These are phyloP conservation scores for Verticillium albo-atrum DNA, from an alignment of 2,329 filamentous ascomycete species.

Conservation along the genomic window DNA sequence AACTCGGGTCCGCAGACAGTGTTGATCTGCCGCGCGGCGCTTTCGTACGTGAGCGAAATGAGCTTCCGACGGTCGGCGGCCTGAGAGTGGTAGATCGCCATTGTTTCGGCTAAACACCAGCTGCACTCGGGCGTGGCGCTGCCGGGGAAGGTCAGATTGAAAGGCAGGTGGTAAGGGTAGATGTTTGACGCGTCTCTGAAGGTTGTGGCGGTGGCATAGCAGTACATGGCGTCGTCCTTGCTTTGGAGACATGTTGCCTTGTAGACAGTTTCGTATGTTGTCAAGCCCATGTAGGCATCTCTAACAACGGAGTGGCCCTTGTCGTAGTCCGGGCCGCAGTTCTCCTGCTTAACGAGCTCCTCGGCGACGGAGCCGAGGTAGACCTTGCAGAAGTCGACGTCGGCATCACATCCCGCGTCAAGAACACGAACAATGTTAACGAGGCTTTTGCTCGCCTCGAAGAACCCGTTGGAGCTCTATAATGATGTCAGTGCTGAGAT, in stretches of 20 bases:
- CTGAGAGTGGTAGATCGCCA: conserved; percentile 72
- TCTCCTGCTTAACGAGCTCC: conserved; percentile 55
- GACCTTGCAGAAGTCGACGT: conserved; percentile 59
- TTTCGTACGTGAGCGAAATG: conserved; percentile 64
- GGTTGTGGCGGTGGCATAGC: conserved; percentile 78
- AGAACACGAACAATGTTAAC: conserved; percentile 72
- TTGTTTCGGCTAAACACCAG: conserved; percentile 71
- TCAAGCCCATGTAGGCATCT: conserved; percentile 70
- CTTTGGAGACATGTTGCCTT: conserved; percentile 75
- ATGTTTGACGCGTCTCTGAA: conserved; percentile 68
- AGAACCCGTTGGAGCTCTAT: conserved; percentile 80
- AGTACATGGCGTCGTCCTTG: conserved; percentile 62
- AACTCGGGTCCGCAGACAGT: conserved; percentile 55
- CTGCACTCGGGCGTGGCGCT: conserved; percentile 70
- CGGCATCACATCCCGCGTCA: conserved; percentile 69
- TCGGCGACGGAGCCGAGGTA: conserved; percentile 62
- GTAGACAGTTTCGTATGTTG: conserved; percentile 75
- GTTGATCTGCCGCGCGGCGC: conserved; percentile 71
- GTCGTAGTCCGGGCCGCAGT: conserved; percentile 69
- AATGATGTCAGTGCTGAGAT: conserved; percentile 13
- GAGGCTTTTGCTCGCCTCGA: conserved; percentile 64
- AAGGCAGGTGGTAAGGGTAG: conserved; percentile 81
- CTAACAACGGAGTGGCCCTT: conserved; percentile 65
- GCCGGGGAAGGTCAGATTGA: conserved; percentile 67
- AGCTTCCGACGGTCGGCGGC: conserved; percentile 61